These are phyloP conservation scores for Talaromyces sp. DNA, from an alignment of 2,329 filamentous ascomycete genomes.

Conservation along the genomic window DNA sequence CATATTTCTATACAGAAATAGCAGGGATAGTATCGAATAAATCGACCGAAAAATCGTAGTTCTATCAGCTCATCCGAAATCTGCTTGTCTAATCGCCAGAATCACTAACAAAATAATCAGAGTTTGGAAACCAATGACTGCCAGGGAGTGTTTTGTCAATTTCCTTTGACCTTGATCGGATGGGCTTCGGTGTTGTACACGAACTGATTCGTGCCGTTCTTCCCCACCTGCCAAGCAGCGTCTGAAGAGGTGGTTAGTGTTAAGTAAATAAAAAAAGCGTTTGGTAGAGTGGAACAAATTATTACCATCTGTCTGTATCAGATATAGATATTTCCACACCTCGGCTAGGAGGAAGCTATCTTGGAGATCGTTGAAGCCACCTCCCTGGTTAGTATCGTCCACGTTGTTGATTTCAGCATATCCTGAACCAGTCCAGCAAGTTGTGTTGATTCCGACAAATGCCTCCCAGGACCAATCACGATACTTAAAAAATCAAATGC, in stretches of 20 bases:
- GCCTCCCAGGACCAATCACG: slow-evolving; percentile 79
- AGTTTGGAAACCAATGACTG: too few species aligned
- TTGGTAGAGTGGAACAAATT: slow-evolving; percentile 6
- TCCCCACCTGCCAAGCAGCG: slow-evolving; percentile 52
- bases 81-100: too few species aligned
- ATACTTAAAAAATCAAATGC: slow-evolving; percentile 41
- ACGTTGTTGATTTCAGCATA: slow-evolving; percentile 63
- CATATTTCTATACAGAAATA: too few species aligned
- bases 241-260: slow-evolving; percentile 34
- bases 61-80: too few species aligned
- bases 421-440: slow-evolving; percentile 58
- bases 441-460: slow-evolving; percentile 61
- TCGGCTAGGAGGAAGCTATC: slow-evolving; percentile 88
- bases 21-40: too few species aligned
- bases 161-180: slow-evolving; percentile 43
- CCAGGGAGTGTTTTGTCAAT: neutral
- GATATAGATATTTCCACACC: slow-evolving; percentile 75
- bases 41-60: too few species aligned
- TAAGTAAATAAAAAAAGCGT: neutral
- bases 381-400: slow-evolving; percentile 52
- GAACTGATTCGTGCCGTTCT: slow-evolving; percentile 45
- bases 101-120: too few species aligned
- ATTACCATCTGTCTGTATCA: slow-evolving; percentile 54
- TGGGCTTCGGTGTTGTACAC: slow-evolving; percentile 63
- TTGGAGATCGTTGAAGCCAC: slow-evolving; percentile 61